These are phyloP conservation scores for Aspergillus sp. DNA, from an alignment of 2,329 filamentous ascomycete genomes.

Conservation along the genomic window DNA sequence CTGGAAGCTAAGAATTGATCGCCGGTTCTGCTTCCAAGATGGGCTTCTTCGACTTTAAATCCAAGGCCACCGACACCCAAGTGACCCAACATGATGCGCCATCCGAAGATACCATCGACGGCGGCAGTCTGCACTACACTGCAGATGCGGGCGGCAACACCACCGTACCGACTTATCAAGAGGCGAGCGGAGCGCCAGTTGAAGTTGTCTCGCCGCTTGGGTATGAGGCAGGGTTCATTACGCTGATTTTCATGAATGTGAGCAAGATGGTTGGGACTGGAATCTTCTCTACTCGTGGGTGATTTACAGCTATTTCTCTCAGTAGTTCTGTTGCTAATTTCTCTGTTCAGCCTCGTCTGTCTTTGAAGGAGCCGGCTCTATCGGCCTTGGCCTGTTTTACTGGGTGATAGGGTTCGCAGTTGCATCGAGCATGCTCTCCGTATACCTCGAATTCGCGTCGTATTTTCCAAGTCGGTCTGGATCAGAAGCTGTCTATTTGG, in stretches of 20 bases:
- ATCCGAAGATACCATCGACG: conserved; percentile 8
- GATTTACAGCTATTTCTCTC: too few species aligned
- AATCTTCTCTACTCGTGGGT: conserved; percentile 64
- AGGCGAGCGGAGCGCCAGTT: conserved; percentile 62
- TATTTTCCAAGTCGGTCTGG: conserved; percentile 68
- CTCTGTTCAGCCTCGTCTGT: conserved; percentile 54
- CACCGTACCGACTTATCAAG: conserved; percentile 55
- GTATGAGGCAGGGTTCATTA: conserved; percentile 56
- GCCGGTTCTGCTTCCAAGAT: neutral
- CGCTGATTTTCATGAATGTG: conserved; percentile 61
- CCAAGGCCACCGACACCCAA: neutral
- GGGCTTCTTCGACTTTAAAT: conserved; percentile 1
- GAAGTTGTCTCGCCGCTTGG: conserved; percentile 60
- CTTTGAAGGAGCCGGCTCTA: conserved; percentile 59
- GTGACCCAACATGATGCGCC: conserved; percentile 2
- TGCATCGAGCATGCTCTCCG: conserved; percentile 53
- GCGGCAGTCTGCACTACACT: conserved; percentile 15
- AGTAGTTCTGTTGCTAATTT: neutral
- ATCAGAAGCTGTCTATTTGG: conserved; percentile 66
- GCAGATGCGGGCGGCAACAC: conserved; percentile 42
- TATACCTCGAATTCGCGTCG: conserved; percentile 64
- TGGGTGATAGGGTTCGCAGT: conserved; percentile 65
- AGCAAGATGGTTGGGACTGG: conserved; percentile 65
- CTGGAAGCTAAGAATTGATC: neutral
- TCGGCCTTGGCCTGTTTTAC: conserved; percentile 63